Evolutionary conservation across 305 asterid species (phyloP), one percentile per base, ranked within the genome.

Genomic region (Ajuga reptans): DNA sequence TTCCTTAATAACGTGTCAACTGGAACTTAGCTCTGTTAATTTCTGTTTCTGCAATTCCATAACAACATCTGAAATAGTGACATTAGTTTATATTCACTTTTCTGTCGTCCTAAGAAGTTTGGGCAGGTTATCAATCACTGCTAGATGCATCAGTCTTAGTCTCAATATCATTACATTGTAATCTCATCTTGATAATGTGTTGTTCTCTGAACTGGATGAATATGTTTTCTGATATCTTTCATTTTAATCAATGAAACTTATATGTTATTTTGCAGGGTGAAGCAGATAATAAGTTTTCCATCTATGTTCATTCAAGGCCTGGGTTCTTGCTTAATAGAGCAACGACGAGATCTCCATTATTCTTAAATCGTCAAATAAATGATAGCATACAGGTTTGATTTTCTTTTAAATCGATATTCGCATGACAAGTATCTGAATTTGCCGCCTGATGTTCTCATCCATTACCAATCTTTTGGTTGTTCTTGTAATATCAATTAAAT

Each of bases 241-340:
- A 17, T 43, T 41, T 58, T 14, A 12, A 58, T 42, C 56, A 12
- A 52, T 12, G 69, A 15, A 72, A 50, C 45, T 34, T 46, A 60
- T 69, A 45, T 62, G 67, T 80, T 60, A 66, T 56, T 71, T 79
- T 84, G 73, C 84, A 92, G 97, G 97, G 94, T 60, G 96, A 87
- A 68, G 74, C 54, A 24, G 95, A 86, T 62, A 73, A 84, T 56
- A 86, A 79, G 75, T 92, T 90, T 78, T 88, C 98, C 10, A 82
- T 92, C 77, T 83, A 83, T 56, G 97, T 90, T 75, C 98, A 92
- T 72, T 84, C 98, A 51, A 85, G 98, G 76, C 98, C 98, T 72
- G 94, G 98, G 64, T 92, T 92, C 79, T 71, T 90, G 82, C 70
- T 92, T 41, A 92, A 72, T 77, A 73, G 73, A 66, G 87, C 80